These are phyloP conservation scores for Suillus hirtellus DNA, from an alignment of 768 basidiomycete species.

Conservation along the genomic window DNA sequence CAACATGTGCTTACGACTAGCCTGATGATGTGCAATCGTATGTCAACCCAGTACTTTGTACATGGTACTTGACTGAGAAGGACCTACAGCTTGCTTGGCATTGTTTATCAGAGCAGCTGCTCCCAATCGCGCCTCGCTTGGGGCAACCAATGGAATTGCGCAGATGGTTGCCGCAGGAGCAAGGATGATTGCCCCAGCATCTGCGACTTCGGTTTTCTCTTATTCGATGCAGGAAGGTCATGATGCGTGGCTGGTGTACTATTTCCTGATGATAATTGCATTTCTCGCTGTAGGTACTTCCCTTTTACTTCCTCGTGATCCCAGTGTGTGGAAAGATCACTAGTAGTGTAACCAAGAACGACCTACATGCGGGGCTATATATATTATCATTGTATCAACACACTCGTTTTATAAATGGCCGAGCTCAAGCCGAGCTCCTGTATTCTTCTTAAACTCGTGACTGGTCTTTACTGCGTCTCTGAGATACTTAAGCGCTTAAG, in stretches of 20 bases:
- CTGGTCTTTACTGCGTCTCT: too few species aligned
- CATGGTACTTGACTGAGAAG: not conserved
- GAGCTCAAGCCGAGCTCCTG: too few species aligned
- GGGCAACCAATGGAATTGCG: slow-evolving; percentile 66
- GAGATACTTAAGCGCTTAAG: too few species aligned
- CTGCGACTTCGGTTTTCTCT: slow-evolving; percentile 66
- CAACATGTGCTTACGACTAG: slow-evolving; percentile 49
- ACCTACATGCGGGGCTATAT: not conserved
- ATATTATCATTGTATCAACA: too few species aligned
- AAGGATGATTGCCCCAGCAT: slow-evolving; percentile 55
- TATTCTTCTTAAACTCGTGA: too few species aligned
- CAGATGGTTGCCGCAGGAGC: slow-evolving; percentile 43
- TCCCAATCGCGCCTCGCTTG: slow-evolving; percentile 65
- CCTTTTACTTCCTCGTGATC: slow-evolving; percentile 27
- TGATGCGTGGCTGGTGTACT: slow-evolving; percentile 29
- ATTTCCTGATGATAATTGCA: slow-evolving; percentile 22
- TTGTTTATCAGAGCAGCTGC: slow-evolving; percentile 36
- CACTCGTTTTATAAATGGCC: too few species aligned
- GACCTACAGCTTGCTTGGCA: not conserved
- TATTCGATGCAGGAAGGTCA: slow-evolving; percentile 50
- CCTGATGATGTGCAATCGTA: not conserved
- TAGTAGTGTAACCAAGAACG: not conserved
- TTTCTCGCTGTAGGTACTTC: slow-evolving; percentile 21
- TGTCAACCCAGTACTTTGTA: not conserved
- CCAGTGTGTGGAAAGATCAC: not conserved